Evolutionary conservation across 2,329 filamentous ascomycete genomes (phyloP), one percentile per base, ranked within the genome.

Genomic region (Monosporascus sp.): DNA sequence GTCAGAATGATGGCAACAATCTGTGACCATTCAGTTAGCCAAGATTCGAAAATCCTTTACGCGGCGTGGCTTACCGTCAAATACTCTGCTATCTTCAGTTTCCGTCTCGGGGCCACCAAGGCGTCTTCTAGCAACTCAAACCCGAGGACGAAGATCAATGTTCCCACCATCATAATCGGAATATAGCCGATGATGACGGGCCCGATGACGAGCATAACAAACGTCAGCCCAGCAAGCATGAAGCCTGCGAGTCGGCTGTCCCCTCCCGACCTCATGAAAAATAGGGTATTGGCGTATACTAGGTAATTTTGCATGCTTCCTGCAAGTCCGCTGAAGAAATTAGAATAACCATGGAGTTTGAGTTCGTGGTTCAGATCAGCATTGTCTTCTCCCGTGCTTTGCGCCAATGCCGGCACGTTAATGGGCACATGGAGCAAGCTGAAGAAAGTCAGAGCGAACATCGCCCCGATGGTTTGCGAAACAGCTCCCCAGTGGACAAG

Each of bases 221-320:
- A 84, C 0, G 94, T 99, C 5, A 88, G 82, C 22, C 79, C 73
- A 1, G 94, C 94, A 49, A 99, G 80, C 76, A 97, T 82, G 26
- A 92, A 79, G 3, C 94, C 94, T 8, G 92, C 94, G 45, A 96
- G 74, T 48, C 94, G 86, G 63, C 85, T 92, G 66, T 95, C 85
- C 20, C 93, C 94, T 17, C 94, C 94, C 47, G 91, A 96, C 26
- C 89, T 85, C 68, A 97, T 96, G 71, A 99, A 97, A 53, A 99
- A 85, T n/a, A 96, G 82, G 58, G 91, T 97, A 68, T 99, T 99
- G 54, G 93, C 93, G 65, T 97, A 99, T 1, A 99, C 94, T 2
- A 99, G 81, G 66, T 99, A 99, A 69, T 99, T 99, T 71, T 95
- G 81, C 55, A 99, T 95, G 66, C 92, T 97, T 14, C 94, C 94